Evolutionary conservation across 2,329 filamentous ascomycete genomes (phyloP).

Genomic region (Coleophoma cylindrospora): DNA sequence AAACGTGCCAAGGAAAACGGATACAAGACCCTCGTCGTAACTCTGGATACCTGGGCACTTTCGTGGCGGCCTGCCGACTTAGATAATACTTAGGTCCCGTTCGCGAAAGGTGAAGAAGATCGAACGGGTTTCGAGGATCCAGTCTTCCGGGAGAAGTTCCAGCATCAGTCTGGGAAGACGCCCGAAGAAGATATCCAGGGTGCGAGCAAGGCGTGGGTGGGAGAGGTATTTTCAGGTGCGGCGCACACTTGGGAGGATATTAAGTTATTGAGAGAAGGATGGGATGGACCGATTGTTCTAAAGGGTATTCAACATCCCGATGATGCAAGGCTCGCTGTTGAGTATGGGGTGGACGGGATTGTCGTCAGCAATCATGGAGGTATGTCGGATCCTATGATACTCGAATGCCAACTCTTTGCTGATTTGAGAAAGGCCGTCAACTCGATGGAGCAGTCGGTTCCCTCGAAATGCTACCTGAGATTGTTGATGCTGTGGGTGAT

Average conservation of each 20-base stretch:
- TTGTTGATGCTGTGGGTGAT: slow-evolving; percentile 56
- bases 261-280: slow-evolving; percentile 50
- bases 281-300: slow-evolving; percentile 58
- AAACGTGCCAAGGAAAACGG: slow-evolving; percentile 55
- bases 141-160: slow-evolving; percentile 54
- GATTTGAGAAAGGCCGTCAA: slow-evolving; percentile 36
- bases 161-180: slow-evolving; percentile 41
- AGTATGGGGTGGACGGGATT: slow-evolving; percentile 42
- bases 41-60: slow-evolving; percentile 65
- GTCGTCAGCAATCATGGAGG: slow-evolving; percentile 55
- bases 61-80: slow-evolving; percentile 66
- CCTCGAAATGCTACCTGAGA: slow-evolving; percentile 52
- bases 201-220: slow-evolving; percentile 49
- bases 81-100: slow-evolving; percentile 56
- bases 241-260: slow-evolving; percentile 59
- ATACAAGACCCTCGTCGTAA: slow-evolving; percentile 64
- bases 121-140: slow-evolving; percentile 63
- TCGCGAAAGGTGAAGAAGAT: slow-evolving; percentile 53
- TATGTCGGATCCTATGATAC: slow-evolving; percentile 31
- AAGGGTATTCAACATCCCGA: slow-evolving; percentile 52
- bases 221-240: slow-evolving; percentile 44
- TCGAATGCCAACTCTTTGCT: neutral
- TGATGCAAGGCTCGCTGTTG: slow-evolving; percentile 40
- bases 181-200: slow-evolving; percentile 38
- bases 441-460: slow-evolving; percentile 49